Conservation (phyloP, 768 basidiomycete genomes). For the Nidula microcarpa region DNA sequence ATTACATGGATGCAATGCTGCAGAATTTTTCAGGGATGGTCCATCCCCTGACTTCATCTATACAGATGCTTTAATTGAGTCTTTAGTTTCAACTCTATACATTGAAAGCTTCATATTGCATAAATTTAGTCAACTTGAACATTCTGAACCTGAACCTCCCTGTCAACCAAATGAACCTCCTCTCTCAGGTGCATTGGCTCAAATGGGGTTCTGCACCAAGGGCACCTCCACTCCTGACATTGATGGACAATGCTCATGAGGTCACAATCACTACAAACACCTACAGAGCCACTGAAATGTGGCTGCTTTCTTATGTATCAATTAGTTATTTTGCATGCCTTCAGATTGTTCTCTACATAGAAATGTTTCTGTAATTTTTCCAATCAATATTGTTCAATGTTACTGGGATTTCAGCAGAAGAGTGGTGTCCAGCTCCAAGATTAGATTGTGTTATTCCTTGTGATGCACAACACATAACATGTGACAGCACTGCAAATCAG, state of each 20-base stretch:
- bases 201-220: conserved; percentile 1
- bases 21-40: not conserved
- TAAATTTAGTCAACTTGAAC: conserved; percentile 7
- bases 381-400: no score
- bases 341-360: no score
- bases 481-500: no score
- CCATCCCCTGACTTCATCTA: not conserved
- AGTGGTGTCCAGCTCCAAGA: no score
- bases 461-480: no score
- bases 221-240: conserved; percentile 8
- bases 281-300: conserved; percentile 2
- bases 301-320: no score
- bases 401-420: no score
- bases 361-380: no score
- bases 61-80: not conserved
- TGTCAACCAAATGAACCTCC: conserved; percentile 2
- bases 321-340: no score
- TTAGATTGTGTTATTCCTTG: no score
- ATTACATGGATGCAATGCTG: not conserved
- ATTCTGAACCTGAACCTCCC: conserved; percentile 2
- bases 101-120: no score
- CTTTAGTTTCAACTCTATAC: not conserved
- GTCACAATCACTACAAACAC: conserved; percentile 8
- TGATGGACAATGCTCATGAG: conserved; percentile 8
- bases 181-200: conserved; percentile 2